These are phyloP conservation scores for Candida verbasci DNA, from an alignment of 805 yeast species.

Conservation along the genomic window DNA sequence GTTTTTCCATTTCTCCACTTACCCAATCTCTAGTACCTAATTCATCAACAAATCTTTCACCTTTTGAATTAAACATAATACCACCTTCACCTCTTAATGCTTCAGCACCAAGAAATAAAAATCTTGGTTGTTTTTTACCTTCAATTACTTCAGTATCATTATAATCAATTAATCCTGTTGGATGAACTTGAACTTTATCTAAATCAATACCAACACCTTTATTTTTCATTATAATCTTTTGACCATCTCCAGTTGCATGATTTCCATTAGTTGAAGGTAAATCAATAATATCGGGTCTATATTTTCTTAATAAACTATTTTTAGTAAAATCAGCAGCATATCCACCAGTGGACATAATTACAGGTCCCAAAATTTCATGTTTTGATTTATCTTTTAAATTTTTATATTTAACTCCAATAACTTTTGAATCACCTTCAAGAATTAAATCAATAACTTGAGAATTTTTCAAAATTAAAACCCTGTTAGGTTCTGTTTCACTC, in stretches of 20 bases:
- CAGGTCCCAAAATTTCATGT: conserved; percentile 47
- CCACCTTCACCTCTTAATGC: conserved; percentile 68
- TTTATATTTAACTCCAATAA: conserved; percentile 30
- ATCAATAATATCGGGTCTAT: conserved; percentile 53
- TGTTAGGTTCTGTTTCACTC: conserved; percentile 40
- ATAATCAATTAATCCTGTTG: conserved; percentile 57
- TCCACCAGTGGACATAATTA: conserved; percentile 62
- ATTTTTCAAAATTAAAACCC: conserved; percentile 38
- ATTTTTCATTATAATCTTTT: conserved; percentile 46
- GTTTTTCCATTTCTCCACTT: conserved; percentile 51
- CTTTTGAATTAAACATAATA: conserved; percentile 46
- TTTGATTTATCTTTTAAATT: conserved; percentile 28
- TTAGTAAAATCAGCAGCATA: conserved; percentile 61
- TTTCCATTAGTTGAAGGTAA: conserved; percentile 59
- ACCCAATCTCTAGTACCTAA: conserved; percentile 59
- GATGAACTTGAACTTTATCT: conserved; percentile 66
- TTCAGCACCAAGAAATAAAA: conserved; percentile 60
- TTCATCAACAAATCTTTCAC: conserved; percentile 58
- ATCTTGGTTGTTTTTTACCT: conserved; percentile 41
- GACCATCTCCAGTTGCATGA: conserved; percentile 64
- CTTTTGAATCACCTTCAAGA: conserved; percentile 20
- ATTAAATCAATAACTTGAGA: conserved; percentile 42
- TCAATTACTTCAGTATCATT: conserved; percentile 40
- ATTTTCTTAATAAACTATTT: conserved; percentile 48
- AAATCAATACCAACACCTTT: conserved; percentile 56